phyloP scores from a whole-genome alignment of 352 stramenopile genomes.

The Phytophthora vignae region DNA sequence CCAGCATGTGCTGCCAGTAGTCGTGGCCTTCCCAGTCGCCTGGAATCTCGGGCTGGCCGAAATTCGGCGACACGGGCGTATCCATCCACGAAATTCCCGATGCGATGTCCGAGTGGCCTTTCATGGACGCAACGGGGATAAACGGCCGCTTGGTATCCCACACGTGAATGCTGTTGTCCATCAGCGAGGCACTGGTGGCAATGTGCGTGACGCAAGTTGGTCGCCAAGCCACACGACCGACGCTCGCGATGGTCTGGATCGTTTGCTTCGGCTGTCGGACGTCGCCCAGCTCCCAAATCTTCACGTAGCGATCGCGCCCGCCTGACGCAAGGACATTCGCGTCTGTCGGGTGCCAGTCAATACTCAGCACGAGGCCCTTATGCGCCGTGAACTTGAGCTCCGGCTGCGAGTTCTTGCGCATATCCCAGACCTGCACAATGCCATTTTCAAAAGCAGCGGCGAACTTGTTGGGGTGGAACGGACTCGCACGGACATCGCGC shows the following conservation, averaged over 20 bases:
- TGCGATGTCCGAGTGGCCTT: slow-evolving; percentile 83
- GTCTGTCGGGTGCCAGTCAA: slow-evolving; percentile 86
- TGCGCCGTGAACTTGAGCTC: slow-evolving; percentile 89
- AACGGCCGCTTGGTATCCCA: slow-evolving; percentile 88
- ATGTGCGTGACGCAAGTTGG: slow-evolving; percentile 85
- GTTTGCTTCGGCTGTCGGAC: slow-evolving; percentile 82
- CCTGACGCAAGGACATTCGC: slow-evolving; percentile 79
- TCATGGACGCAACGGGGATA: slow-evolving; percentile 87
- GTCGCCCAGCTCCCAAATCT: slow-evolving; percentile 85
- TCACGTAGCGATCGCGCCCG: slow-evolving; percentile 86
- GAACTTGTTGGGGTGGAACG: slow-evolving; percentile 80
- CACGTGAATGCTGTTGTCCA: slow-evolving; percentile 89
- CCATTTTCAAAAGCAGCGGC: slow-evolving; percentile 89
- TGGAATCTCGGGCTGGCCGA: slow-evolving; percentile 41
- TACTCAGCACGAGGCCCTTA: slow-evolving; percentile 82
- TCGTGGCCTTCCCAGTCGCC: slow-evolving; percentile 76
- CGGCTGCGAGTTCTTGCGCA: slow-evolving; percentile 82
- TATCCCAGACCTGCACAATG: slow-evolving; percentile 90
- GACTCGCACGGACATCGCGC: slow-evolving; percentile 80
- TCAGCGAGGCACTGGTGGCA: slow-evolving; percentile 84
- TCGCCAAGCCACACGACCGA: slow-evolving; percentile 82
- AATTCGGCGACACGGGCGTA: slow-evolving; percentile 61
- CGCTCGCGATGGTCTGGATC: slow-evolving; percentile 88
- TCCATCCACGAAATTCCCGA: slow-evolving; percentile 90
- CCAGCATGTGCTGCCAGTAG: slow-evolving; percentile 91